Evolutionary conservation across 768 basidiomycete species (phyloP).

Genomic region (Agaricus subrufescens): DNA sequence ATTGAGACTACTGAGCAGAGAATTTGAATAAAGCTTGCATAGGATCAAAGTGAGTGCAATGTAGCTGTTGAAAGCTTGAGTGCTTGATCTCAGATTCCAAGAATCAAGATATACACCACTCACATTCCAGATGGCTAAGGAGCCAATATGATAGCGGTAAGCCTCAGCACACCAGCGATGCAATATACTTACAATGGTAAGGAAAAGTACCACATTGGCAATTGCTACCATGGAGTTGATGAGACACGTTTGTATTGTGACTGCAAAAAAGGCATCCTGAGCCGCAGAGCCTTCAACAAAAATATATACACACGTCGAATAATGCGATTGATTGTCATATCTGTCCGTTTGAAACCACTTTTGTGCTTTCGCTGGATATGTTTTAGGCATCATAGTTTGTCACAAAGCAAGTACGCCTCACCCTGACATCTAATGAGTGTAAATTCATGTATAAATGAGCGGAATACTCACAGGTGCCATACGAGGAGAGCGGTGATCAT

Average conservation of each 20-base stretch:
- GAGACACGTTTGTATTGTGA: conserved; percentile 33
- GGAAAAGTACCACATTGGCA: conserved; percentile 25
- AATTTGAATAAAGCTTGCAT: conserved; percentile 37
- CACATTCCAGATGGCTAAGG: conserved; percentile 13
- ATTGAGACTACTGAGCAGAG: conserved; percentile 35
- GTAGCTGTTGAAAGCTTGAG: conserved; percentile 20
- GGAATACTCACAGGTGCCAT: conserved; percentile 31
- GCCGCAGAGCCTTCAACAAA: too few relatives aligned
- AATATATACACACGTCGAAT: conserved; percentile 26
- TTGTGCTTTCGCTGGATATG: conserved; percentile 29
- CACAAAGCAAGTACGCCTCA: neutral
- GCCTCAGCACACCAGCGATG: too few relatives aligned
- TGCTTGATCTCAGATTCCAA: neutral
- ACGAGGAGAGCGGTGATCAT: conserved; percentile 39
- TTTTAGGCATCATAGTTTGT: neutral
- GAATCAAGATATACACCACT: neutral
- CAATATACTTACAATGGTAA: conserved; percentile 18
- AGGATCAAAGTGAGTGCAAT: conserved; percentile 32
- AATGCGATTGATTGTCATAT: conserved; percentile 37
- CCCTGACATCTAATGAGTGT: neutral
- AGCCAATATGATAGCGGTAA: neutral
- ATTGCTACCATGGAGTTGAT: conserved; percentile 29
- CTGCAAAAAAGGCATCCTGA: conserved; percentile 12
- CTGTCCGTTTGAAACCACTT: conserved; percentile 36
- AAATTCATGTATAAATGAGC: neutral